Base-by-base conservation (phyloP, 2,329 filamentous ascomycete species). In the Thermoascus crustaceus region DNA sequence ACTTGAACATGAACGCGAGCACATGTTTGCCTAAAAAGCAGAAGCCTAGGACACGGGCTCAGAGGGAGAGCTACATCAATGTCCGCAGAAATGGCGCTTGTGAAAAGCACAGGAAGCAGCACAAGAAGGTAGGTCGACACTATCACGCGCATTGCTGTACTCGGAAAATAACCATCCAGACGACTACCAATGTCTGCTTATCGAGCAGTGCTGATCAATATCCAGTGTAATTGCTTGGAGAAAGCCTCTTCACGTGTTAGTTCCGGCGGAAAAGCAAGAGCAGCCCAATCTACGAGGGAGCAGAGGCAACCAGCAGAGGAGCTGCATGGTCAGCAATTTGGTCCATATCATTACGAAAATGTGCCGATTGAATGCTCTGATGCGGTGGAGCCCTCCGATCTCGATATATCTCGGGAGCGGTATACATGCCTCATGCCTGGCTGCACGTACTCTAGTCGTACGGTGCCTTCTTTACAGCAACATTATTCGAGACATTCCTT, bases 21-120 rank as follows among this genome's bases (percentile, higher is more conserved):
- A 55, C 58, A n/a, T 55, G 60, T 35, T 37, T 63, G n/a, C 62
- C 62, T 0, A 57, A 54, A 42, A 64, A 63, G 35, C 62, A 64
- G 32, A 61, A 61, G 32, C 60, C 60, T 14, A 53, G 61, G 10
- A 64, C 61, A 4, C 53, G 54, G 35, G 59, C 60, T 7, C 61
- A 65, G 43, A 61, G 57, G 22, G 60, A 65, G 37, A 62, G 60
- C 35, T 65, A 65, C 40, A 63, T 63, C 41, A 63, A 62, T 34
- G 61, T 55, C 32, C 56, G 62, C 2, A 63, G 61, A 27, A 56
- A 63, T 19, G 62, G 62, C 16, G 62, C 61, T 26, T 65, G 62
- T 35, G 57, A 62, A 38, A 65, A 64, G 43, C 62, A 65, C 43
- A 56, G 58, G 38, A 63, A 61, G 39, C 61, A 64, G 35, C 61